Percentiles rank a stretch among this genome's conserved stretches.
Conservation (phyloP, 768 basidiomycete species). For the Calvatia gigantea region DNA sequence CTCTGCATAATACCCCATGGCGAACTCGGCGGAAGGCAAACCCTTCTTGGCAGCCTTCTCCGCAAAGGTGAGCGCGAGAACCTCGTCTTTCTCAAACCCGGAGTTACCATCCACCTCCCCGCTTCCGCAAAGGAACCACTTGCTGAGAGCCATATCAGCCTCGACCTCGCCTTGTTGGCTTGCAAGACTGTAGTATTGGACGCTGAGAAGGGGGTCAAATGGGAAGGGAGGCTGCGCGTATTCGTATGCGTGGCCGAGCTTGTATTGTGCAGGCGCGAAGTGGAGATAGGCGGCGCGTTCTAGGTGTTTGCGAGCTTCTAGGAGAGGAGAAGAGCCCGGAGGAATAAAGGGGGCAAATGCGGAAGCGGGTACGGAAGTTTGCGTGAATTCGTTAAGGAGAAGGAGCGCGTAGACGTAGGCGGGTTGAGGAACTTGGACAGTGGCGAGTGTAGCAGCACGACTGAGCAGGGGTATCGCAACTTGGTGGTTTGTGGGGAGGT, state of each 20-base stretch:
- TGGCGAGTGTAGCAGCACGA: conserved; percentile 72
- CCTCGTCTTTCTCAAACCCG: conserved; percentile 83
- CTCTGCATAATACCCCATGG: conserved; percentile 93
- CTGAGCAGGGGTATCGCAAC: conserved; percentile 70
- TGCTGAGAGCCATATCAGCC: conserved; percentile 95
- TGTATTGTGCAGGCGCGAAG: conserved; percentile 87
- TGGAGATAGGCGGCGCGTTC: conserved; percentile 84
- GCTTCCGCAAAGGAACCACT: conserved; percentile 92
- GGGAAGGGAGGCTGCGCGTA: conserved; percentile 82
- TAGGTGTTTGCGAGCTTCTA: conserved; percentile 73
- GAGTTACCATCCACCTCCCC: conserved; percentile 29
- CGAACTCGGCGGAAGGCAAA: conserved; percentile 84
- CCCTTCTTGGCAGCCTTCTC: conserved; percentile 79
- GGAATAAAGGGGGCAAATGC: conserved; percentile 56
- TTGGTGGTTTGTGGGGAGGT: conserved; percentile 47
- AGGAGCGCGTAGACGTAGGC: conserved; percentile 89
- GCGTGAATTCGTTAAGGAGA: conserved; percentile 80
- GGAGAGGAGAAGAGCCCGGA: conserved; percentile 38
- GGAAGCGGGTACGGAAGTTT: conserved; percentile 48
- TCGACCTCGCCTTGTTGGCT: conserved; percentile 85
- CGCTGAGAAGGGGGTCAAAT: conserved; percentile 85
- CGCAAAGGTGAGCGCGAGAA: conserved; percentile 83
- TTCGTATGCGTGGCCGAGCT: conserved; percentile 89
- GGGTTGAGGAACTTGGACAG: conserved; percentile 78
- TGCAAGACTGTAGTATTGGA: conserved; percentile 85